Conservation (phyloP, 192 early-diverging fungal genomes). For the Umbelopsis sp. region DNA sequence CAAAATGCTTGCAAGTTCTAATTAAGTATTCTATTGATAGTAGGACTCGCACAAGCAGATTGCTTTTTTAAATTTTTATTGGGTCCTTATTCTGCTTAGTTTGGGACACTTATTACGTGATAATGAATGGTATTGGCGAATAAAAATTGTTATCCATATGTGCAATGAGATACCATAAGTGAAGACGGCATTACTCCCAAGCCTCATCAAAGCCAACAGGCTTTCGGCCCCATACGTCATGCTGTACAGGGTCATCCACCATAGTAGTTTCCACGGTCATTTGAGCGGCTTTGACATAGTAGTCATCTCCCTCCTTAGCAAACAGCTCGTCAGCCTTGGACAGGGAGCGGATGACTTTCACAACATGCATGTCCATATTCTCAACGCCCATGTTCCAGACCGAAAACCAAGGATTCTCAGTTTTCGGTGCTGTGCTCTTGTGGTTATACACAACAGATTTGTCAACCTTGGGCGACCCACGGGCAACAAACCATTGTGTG, state of each 20-base stretch:
- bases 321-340: slow-evolving; percentile 8
- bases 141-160: no score
- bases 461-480: slow-evolving; percentile 3
- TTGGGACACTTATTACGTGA: no score
- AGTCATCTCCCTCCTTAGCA: neutral
- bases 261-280: neutral
- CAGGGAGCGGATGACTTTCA: neutral
- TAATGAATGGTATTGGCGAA: no score
- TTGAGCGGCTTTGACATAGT: slow-evolving; percentile 1
- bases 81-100: no score
- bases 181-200: neutral
- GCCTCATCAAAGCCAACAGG: neutral
- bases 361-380: slow-evolving; percentile 10
- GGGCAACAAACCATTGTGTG: neutral
- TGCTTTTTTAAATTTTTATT: no score
- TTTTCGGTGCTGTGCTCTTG: neutral
- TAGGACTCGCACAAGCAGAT: no score
- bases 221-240: neutral
- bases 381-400: neutral
- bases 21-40: no score
- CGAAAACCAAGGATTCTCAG: neutral
- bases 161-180: no score
- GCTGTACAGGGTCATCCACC: neutral
- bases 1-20: no score
- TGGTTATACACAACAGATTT: neutral